Conservation (phyloP, 441 rosid species). For the Arabidopsis hybrid region DNA sequence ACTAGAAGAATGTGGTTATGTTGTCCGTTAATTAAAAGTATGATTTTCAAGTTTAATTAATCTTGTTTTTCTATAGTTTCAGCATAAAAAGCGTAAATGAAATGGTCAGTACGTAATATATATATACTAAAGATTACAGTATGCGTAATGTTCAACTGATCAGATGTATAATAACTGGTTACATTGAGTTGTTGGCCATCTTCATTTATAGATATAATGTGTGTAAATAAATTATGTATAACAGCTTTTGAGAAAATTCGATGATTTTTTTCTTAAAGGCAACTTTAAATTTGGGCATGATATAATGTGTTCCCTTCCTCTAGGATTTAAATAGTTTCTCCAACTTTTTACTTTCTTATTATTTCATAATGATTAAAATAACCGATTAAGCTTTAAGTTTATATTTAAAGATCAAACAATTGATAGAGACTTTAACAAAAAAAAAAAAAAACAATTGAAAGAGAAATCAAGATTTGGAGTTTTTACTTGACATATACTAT, state of each 20-base stretch:
- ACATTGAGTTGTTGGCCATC: background rate
- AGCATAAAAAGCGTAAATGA: background rate
- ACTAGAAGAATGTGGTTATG: slow-evolving; percentile 12
- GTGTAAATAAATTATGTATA: background rate
- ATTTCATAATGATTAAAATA: background rate
- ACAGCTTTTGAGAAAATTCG: slow-evolving; percentile 24
- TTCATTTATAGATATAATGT: background rate
- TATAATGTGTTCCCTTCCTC: slow-evolving; percentile 4
- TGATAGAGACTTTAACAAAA: background rate
- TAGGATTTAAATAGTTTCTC: background rate
- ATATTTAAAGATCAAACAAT: background rate
- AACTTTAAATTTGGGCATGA: slow-evolving; percentile 5
- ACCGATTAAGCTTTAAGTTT: background rate
- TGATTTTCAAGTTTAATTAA: background rate
- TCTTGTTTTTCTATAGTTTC: background rate
- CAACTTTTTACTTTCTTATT: background rate
- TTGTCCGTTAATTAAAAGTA: background rate
- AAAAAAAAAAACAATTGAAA: background rate
- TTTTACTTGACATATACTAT: background rate
- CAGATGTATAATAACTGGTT: background rate
- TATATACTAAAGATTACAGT: background rate
- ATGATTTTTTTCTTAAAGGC: background rate
- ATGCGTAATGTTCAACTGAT: background rate
- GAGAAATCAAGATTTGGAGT: background rate
- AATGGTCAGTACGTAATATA: background rate